These are phyloP conservation scores for Gymnopus androsaceus DNA, from an alignment of 1,284 basidiomycete species.

Conservation along the genomic window DNA sequence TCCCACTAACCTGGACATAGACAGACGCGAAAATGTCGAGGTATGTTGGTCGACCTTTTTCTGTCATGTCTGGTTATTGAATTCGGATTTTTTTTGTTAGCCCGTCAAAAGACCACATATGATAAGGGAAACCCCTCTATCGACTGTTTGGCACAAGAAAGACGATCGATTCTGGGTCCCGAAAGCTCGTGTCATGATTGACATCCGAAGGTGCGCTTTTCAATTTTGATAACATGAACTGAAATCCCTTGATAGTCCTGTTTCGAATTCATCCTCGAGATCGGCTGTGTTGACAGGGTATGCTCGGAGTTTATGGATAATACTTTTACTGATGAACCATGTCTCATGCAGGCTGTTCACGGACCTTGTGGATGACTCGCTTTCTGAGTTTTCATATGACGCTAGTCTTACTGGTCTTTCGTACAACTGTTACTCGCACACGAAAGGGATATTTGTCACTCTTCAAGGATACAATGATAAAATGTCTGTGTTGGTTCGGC, in stretches of 20 bases:
- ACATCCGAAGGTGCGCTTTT: slow-evolving; percentile 62
- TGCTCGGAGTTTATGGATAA: not conserved
- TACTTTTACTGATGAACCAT: not conserved
- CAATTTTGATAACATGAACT: slow-evolving; percentile 7
- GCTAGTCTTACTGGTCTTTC: slow-evolving; percentile 89
- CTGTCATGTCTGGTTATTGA: not conserved
- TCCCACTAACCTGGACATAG: slow-evolving; percentile 83
- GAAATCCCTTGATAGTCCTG: slow-evolving; percentile 41
- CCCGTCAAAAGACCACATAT: slow-evolving; percentile 76
- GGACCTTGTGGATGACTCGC: slow-evolving; percentile 86
- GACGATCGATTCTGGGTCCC: slow-evolving; percentile 96
- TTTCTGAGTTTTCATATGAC: slow-evolving; percentile 92
- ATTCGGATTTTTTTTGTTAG: slow-evolving; percentile 44
- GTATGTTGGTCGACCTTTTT: slow-evolving; percentile 43
- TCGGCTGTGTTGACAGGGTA: slow-evolving; percentile 65
- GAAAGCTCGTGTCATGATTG: slow-evolving; percentile 74
- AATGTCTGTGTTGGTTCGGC: slow-evolving; percentile 74
- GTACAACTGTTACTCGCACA: slow-evolving; percentile 73
- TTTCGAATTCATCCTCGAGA: slow-evolving; percentile 57
- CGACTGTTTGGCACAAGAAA: slow-evolving; percentile 91
- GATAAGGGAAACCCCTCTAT: slow-evolving; percentile 70
- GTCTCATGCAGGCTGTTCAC: slow-evolving; percentile 70
- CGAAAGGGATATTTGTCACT: slow-evolving; percentile 70
- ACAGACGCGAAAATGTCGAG: slow-evolving; percentile 66
- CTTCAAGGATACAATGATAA: slow-evolving; percentile 96